Base-by-base conservation (phyloP, 805 yeast genomes). In the Saccharomycopsis sp. region DNA sequence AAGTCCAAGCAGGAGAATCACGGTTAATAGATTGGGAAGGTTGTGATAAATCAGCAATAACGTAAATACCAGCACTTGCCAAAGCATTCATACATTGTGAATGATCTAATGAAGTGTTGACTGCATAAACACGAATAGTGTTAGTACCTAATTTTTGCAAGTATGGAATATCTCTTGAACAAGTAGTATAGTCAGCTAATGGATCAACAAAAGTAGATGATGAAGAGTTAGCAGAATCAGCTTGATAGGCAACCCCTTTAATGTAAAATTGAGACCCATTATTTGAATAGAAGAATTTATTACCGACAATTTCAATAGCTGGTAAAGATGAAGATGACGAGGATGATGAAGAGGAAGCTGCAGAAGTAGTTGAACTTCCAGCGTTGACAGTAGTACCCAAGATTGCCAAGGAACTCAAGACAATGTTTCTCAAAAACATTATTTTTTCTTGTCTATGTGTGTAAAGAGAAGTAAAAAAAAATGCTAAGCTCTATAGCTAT, bases 211-310 rank as follows among this genome's bases (percentile, higher is more conserved):
- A 73, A 9, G 60, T 54, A 1, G 54, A 60, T 2, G 51, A 40
- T 22, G 56, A 59, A 55, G 56, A 56, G 57, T 67, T 68, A 42
- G 75, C 74, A 11, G 79, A 70, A 53, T 79, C 74, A 36, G 81
- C 79, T 65, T 88, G 96, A 64, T 88, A 87, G 0, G 95, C 95
- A 41, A 87, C 74, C 53, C 97, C 97, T 57, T 78, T 81, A 57
- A 89, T 74, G 64, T 79, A 89, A 65, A 89, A 89, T 65, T 86
- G 95, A 35, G 83, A 74, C 8, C 88, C 90, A 53, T 80, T 76
- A 53, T 68, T 70, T 16, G 80, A 65, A 63, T 77, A 75, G 63
- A 82, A 87, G 64, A 90, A 87, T 63, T 84, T 81, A 68, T 75
- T 81, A 4, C 90, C 93, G 22, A 68, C 64, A 19, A 81, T 71